Evolutionary conservation across 2,329 filamentous ascomycete species (phyloP).

Genomic region (Coniochaeta sp.): DNA sequence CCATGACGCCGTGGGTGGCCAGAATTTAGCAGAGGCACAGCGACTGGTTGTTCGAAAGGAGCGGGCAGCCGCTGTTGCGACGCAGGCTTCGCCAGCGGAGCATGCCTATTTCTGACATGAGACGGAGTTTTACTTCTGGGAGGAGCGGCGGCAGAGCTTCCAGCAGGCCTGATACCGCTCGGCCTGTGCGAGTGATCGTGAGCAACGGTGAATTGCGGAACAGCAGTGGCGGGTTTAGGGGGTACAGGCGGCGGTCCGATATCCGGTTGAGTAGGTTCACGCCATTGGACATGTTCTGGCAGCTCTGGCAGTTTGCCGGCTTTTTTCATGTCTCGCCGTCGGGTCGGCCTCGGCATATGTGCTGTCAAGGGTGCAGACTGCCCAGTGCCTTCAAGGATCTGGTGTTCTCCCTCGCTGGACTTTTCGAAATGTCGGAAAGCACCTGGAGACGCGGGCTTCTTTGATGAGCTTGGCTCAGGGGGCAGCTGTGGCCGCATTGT

Average conservation of each 20-base stretch:
- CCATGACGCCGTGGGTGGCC: not conserved
- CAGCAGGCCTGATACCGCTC: constrained; percentile 5
- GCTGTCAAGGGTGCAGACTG: not conserved
- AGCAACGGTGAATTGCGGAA: not conserved
- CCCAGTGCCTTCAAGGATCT: not conserved
- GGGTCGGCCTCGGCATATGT: not conserved
- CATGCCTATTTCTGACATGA: not conserved
- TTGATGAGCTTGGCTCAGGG: not conserved
- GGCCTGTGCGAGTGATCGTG: not conserved
- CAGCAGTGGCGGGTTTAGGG: not conserved
- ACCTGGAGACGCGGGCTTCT: not conserved
- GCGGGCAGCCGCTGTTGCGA: not conserved
- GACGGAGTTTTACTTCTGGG: not conserved
- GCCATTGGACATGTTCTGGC: not conserved
- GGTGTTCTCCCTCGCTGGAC: not conserved
- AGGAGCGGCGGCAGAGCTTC: constrained; percentile 8
- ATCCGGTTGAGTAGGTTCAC: not conserved
- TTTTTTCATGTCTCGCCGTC: not conserved
- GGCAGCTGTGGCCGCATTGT: not conserved
- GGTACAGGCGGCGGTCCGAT: not conserved
- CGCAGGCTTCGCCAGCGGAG: not conserved
- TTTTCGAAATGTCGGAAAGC: not conserved
- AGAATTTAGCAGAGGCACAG: not conserved
- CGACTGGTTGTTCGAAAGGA: not conserved
- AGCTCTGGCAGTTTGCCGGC: not conserved